phyloP scores from a whole-genome alignment of 2,329 filamentous ascomycete species.

The Beauveria sp. region DNA sequence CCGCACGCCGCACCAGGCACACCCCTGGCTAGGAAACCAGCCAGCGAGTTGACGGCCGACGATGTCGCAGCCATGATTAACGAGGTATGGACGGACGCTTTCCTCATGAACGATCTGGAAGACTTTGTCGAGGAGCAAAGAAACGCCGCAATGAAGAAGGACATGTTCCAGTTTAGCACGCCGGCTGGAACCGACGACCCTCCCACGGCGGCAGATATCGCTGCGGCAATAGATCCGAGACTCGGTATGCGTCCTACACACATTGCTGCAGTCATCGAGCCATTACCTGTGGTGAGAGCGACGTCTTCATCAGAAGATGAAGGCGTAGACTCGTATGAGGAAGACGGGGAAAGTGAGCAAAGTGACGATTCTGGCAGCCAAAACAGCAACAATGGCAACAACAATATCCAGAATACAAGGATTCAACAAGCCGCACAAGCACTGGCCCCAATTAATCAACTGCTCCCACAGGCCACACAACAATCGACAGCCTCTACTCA shows the following conservation, averaged over 20 bases:
- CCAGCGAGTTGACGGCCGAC: constrained; percentile 4
- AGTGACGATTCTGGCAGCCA: neutral
- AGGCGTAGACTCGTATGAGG: neutral
- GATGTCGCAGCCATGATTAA: neutral
- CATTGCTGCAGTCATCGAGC: neutral
- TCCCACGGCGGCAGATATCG: neutral
- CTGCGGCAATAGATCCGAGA: neutral
- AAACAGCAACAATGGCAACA: neutral
- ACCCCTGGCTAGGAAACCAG: neutral
- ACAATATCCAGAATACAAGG: neutral
- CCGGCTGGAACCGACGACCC: neutral
- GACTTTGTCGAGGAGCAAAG: neutral
- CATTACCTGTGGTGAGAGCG: neutral
- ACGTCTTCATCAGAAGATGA: neutral
- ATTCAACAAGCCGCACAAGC: neutral
- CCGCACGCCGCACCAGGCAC: neutral
- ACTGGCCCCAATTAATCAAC: neutral
- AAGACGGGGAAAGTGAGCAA: neutral
- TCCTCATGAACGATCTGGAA: neutral
- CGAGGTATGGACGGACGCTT: neutral
- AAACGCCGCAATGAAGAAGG: neutral
- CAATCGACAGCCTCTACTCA: too few species aligned
- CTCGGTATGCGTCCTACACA: neutral
- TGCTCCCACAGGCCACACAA: too few species aligned
- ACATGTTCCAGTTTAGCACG: neutral